These are phyloP conservation scores for Boletellus ananiceps DNA, from an alignment of 768 basidiomycete species.

Conservation along the genomic window DNA sequence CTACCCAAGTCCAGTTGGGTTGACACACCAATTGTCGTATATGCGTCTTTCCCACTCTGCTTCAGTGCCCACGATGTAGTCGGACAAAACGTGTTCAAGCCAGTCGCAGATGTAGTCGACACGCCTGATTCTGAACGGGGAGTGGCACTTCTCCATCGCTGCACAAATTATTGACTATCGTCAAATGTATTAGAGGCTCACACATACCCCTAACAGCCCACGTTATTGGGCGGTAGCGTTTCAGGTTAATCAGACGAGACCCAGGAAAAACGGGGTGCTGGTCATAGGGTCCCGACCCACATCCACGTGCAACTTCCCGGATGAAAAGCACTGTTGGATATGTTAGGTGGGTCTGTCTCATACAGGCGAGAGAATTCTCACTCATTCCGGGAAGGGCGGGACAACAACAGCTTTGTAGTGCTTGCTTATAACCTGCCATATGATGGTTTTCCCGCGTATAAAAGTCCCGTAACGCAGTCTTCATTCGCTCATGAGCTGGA, in stretches of 20 bases:
- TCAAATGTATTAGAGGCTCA: neutral
- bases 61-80: constrained; percentile 26
- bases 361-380: constrained; percentile 1
- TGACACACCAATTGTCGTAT: constrained; percentile 26
- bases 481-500: constrained; percentile 20
- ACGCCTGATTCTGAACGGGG: constrained; percentile 37
- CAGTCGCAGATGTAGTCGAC: constrained; percentile 37
- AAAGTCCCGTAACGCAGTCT: constrained; percentile 14
- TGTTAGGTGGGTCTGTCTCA: constrained; percentile 2
- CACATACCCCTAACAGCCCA: constrained; percentile 40
- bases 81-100: constrained; percentile 33
- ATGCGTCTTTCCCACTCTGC: constrained; percentile 27
- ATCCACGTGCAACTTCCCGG: constrained; percentile 30
- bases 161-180: constrained; percentile 1
- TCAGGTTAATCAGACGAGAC: constrained; percentile 35
- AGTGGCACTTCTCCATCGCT: constrained; percentile 47
- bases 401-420: constrained; percentile 25
- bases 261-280: constrained; percentile 25
- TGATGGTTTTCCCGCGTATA: constrained; percentile 25
- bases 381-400: constrained; percentile 33
- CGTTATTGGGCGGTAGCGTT: constrained; percentile 34
- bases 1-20: neutral
- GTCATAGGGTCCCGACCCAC: constrained; percentile 27
- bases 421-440: constrained; percentile 29
- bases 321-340: constrained; percentile 28